phyloP scores from a whole-genome alignment of 1,139 yeast species.

The Suhomyces panamericanus region DNA sequence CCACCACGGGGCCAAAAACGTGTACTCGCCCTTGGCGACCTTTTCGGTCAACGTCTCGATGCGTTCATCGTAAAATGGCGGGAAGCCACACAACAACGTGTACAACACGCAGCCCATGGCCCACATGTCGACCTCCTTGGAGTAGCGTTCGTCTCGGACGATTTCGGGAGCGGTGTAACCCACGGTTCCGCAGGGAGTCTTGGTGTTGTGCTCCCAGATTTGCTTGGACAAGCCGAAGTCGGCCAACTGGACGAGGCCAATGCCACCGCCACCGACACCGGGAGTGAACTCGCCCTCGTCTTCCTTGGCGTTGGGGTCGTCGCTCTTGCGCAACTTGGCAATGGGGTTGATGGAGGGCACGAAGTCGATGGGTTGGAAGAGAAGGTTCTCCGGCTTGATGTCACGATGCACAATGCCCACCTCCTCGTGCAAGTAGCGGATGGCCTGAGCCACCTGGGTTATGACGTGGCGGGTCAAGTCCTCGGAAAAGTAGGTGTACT shows the following conservation, averaged over 20 bases:
- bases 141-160: slow-evolving; percentile 56
- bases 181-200: slow-evolving; percentile 65
- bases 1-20: slow-evolving; percentile 64
- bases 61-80: slow-evolving; percentile 61
- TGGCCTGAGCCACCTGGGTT: slow-evolving; percentile 49
- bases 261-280: slow-evolving; percentile 53
- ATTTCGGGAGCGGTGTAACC: slow-evolving; percentile 67
- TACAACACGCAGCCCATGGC: slow-evolving; percentile 63
- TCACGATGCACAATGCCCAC: slow-evolving; percentile 60
- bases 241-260: slow-evolving; percentile 54
- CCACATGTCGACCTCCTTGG: slow-evolving; percentile 67
- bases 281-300: slow-evolving; percentile 54
- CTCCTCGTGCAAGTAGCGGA: slow-evolving; percentile 54
- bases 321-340: slow-evolving; percentile 43
- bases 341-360: slow-evolving; percentile 39
- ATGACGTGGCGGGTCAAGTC: slow-evolving; percentile 55
- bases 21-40: slow-evolving; percentile 59
- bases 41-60: slow-evolving; percentile 56
- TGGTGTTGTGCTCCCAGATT: slow-evolving; percentile 57
- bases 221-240: slow-evolving; percentile 61
- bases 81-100: slow-evolving; percentile 61
- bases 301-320: slow-evolving; percentile 47
- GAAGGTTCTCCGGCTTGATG: slow-evolving; percentile 56
- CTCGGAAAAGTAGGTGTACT: slow-evolving; percentile 56
- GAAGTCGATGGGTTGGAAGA: slow-evolving; percentile 63